These are phyloP conservation scores for Phytophthora aleatoria DNA, from an alignment of 352 stramenopile species.

Conservation along the genomic window DNA sequence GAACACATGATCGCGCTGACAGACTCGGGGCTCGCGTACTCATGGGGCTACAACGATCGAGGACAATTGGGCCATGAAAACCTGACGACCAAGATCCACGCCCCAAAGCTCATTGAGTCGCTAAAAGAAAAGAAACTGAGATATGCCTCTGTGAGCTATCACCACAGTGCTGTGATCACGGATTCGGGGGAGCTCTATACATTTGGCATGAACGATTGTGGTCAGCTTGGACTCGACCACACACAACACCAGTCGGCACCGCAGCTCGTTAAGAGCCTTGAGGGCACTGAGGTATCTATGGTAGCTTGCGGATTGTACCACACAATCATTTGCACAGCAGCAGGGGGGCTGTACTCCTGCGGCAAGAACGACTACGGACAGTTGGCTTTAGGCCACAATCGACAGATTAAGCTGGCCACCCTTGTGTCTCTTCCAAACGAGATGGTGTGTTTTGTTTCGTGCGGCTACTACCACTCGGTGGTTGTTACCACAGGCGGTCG, in stretches of 20 bases:
- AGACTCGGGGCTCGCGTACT: slow-evolving; percentile 80
- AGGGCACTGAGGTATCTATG: slow-evolving; percentile 76
- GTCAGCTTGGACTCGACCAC: slow-evolving; percentile 83
- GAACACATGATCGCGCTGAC: slow-evolving; percentile 89
- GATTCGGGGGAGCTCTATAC: slow-evolving; percentile 82
- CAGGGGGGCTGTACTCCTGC: slow-evolving; percentile 74
- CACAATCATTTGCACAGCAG: slow-evolving; percentile 75
- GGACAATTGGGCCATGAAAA: slow-evolving; percentile 88
- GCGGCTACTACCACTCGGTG: slow-evolving; percentile 87
- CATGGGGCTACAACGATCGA: slow-evolving; percentile 89
- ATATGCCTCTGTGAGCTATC: slow-evolving; percentile 84
- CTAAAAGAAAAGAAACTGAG: slow-evolving; percentile 85
- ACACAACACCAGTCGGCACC: slow-evolving; percentile 77
- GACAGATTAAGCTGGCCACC: slow-evolving; percentile 73
- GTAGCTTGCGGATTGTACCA: slow-evolving; percentile 86
- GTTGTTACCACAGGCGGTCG: slow-evolving; percentile 68
- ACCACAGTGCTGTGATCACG: slow-evolving; percentile 83
- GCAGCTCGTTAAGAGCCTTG: slow-evolving; percentile 77
- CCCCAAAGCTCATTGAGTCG: slow-evolving; percentile 85
- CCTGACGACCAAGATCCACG: slow-evolving; percentile 81
- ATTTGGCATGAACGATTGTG: slow-evolving; percentile 91
- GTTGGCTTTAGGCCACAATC: slow-evolving; percentile 78
- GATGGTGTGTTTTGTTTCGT: slow-evolving; percentile 80
- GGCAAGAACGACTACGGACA: slow-evolving; percentile 91
- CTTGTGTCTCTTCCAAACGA: slow-evolving; percentile 69